phyloP scores from a whole-genome alignment of 1,284 basidiomycete species.

The Fistulinella cinereoalba region DNA sequence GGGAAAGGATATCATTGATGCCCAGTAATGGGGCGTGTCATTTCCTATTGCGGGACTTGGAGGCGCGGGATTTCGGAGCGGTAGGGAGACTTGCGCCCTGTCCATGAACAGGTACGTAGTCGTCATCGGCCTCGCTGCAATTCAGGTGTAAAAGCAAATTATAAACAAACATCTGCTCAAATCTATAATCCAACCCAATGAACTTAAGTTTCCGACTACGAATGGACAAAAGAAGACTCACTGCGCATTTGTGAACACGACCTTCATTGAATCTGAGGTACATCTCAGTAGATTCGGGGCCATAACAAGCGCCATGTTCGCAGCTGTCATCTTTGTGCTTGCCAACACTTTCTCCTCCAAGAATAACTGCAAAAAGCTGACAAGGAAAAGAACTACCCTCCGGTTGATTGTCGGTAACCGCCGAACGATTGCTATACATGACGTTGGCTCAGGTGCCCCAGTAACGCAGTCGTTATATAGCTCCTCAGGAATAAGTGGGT shows the following conservation, averaged over 20 bases:
- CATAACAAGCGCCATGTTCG: constrained; percentile 79
- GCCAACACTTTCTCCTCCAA: constrained; percentile 68
- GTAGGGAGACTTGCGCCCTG: constrained; percentile 51
- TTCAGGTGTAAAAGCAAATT: constrained; percentile 78
- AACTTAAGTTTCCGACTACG: constrained; percentile 1
- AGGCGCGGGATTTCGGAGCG: constrained; percentile 29
- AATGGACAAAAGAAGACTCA: constrained; percentile 40
- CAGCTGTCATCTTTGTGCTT: constrained; percentile 84
- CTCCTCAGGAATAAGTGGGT: constrained; percentile 84
- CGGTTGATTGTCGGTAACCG: constrained; percentile 81
- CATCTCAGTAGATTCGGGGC: constrained; percentile 86
- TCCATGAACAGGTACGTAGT: constrained; percentile 76
- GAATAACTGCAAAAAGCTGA: constrained; percentile 89
- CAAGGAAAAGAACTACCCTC: constrained; percentile 79
- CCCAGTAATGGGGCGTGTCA: constrained; percentile 5
- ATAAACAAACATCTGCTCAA: constrained; percentile 84
- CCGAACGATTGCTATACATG: constrained; percentile 71
- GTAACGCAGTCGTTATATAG: constrained; percentile 85
- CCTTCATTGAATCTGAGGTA: constrained; percentile 75
- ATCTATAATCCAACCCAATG: constrained; percentile 42
- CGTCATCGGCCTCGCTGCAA: constrained; percentile 68
- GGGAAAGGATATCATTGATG: neutral
- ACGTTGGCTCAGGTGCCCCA: constrained; percentile 60
- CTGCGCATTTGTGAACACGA: constrained; percentile 88
- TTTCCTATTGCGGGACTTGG: constrained; percentile 36